phyloP scores from a whole-genome alignment of 169 alveolate species.

The Plasmodium vinckei region DNA sequence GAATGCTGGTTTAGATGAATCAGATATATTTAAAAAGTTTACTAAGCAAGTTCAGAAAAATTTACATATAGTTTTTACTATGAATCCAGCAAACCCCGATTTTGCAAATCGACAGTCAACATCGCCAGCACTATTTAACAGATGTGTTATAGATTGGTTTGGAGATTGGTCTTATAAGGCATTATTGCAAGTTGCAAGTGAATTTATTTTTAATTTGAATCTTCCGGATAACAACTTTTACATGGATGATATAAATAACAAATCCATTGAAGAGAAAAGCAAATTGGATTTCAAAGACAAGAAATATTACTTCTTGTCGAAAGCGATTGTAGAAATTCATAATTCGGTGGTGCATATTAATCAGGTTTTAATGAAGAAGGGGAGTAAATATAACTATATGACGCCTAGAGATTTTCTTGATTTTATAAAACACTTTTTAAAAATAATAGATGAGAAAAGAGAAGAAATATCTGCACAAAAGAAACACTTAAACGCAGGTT shows the following conservation, averaged over 20 bases:
- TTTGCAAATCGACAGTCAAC: constrained; percentile 97
- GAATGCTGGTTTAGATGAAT: constrained; percentile 93
- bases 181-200: constrained; percentile 95
- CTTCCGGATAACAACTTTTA: constrained; percentile 76
- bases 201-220: constrained; percentile 87
- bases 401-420: constrained; percentile 97
- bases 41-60: constrained; percentile 96
- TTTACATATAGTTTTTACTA: constrained; percentile 98
- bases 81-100: constrained; percentile 99
- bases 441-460: constrained; percentile 91
- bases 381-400: constrained; percentile 72
- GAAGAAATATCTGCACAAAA: constrained; percentile 95
- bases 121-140: constrained; percentile 97
- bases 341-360: constrained; percentile 49
- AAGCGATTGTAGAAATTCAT: constrained; percentile 71
- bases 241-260: constrained; percentile 40
- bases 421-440: constrained; percentile 95
- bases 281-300: constrained; percentile 44
- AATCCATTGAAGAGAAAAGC: constrained; percentile 66
- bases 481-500: constrained; percentile 94
- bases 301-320: constrained; percentile 59
- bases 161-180: constrained; percentile 98
- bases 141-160: constrained; percentile 99
- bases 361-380: constrained; percentile 64
- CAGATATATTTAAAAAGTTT: constrained; percentile 95